A percentile compares a stretch with the other conserved stretches of the same genome.
These are phyloP conservation scores for Neopestalotiopsis rosae DNA, from an alignment of 2,329 filamentous ascomycete species.

Conservation along the genomic window DNA sequence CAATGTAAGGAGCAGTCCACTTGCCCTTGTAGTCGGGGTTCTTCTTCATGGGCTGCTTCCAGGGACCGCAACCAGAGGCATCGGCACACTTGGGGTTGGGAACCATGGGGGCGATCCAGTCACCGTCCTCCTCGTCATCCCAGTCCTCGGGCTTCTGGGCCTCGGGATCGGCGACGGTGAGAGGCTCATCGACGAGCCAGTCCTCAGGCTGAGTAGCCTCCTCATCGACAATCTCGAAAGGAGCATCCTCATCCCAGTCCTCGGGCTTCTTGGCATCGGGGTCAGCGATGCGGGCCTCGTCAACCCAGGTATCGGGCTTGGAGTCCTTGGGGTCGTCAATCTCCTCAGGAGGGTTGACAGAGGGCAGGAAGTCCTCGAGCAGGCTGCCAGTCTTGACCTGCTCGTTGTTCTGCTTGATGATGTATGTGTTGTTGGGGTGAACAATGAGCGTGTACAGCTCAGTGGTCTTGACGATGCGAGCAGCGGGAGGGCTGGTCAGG, in stretches of 20 bases:
- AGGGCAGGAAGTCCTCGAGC: conserved; percentile 87
- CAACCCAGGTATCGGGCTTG: conserved; percentile 97
- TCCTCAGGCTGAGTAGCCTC: conserved; percentile 90
- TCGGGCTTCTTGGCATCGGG: conserved; percentile 95
- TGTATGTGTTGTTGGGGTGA: conserved; percentile 93
- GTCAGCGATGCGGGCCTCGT: conserved; percentile 88
- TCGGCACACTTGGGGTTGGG: conserved; percentile 97
- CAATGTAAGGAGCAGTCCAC: conserved; percentile 90
- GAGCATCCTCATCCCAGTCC: conserved; percentile 98
- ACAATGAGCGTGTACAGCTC: conserved; percentile 97
- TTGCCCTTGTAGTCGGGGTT: conserved; percentile 99
- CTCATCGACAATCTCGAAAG: conserved; percentile 94
- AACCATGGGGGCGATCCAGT: conserved; percentile 90
- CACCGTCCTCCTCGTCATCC: conserved; percentile 99
- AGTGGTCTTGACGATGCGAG: conserved; percentile 88
- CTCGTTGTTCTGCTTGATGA: conserved; percentile 90
- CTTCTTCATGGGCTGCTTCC: conserved; percentile 89
- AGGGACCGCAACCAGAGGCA: conserved; percentile 90
- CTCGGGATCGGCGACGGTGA: conserved; percentile 86
- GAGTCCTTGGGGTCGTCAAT: conserved; percentile 92
- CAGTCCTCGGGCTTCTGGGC: conserved; percentile 98
- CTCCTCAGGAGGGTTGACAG: conserved; percentile 94
- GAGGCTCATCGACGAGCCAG: conserved; percentile 91
- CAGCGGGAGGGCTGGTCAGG: conserved; percentile 80
- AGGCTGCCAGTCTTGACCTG: conserved; percentile 88